These are phyloP conservation scores for Mortierella sp. DNA, from an alignment of 371 early-diverging fungal species.

Conservation along the genomic window DNA sequence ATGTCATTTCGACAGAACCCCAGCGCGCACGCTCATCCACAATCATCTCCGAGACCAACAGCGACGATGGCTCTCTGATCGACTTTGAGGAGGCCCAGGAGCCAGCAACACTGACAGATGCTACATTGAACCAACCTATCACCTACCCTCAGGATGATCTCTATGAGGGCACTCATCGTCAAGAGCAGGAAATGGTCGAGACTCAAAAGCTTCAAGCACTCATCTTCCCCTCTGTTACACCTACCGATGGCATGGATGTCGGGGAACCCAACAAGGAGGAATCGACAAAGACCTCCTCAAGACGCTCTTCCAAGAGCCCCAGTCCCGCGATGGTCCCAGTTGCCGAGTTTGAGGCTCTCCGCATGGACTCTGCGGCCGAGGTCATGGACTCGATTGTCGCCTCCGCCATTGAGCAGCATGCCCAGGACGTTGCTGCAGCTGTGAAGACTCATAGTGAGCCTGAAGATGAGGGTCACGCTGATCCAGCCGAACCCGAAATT, in stretches of 20 bases:
- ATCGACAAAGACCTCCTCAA: not conserved
- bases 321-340: constrained; percentile 25
- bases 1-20: not conserved
- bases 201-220: constrained; percentile 19
- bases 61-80: constrained; percentile 50
- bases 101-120: not conserved
- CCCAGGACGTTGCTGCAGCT: constrained; percentile 29
- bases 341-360: constrained; percentile 42
- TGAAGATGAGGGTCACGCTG: not conserved
- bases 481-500: constrained; percentile 32
- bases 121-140: not conserved
- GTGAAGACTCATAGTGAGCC: constrained; percentile 7
- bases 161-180: constrained; percentile 14
- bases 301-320: constrained; percentile 2
- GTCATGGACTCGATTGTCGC: constrained; percentile 50
- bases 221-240: constrained; percentile 20
- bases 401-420: constrained; percentile 53
- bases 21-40: constrained; percentile 23
- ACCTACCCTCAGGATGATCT: constrained; percentile 18
- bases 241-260: not conserved
- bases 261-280: not conserved
- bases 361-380: constrained; percentile 35
- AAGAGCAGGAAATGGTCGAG: constrained; percentile 38
- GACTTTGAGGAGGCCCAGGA: constrained; percentile 41
- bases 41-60: constrained; percentile 14